Conservation (phyloP, 2,329 filamentous ascomycete genomes). For the Neonectria coccinea region DNA sequence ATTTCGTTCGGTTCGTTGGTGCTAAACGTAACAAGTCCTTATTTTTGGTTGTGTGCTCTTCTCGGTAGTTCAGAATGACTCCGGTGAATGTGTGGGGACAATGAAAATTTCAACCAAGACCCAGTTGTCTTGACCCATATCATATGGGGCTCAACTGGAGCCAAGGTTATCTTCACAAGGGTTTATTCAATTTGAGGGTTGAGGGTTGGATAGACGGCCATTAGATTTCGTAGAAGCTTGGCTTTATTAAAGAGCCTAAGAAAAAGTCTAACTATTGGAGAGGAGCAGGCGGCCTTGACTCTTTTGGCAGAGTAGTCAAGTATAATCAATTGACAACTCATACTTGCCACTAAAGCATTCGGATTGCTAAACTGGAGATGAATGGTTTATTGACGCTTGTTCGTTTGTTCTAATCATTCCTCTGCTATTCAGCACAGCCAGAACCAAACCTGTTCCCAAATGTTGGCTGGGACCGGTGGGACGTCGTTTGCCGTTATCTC, state of each 20-base stretch:
- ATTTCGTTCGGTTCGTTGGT: neutral
- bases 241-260: neutral
- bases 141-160: neutral
- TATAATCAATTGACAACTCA: neutral
- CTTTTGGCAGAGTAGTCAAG: neutral
- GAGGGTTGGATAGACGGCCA: neutral
- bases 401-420: neutral
- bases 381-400: neutral
- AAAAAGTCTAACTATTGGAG: neutral
- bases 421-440: neutral
- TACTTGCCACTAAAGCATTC: neutral
- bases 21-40: neutral
- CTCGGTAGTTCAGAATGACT: neutral
- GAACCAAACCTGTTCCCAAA: neutral
- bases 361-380: neutral
- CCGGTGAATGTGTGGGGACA: neutral
- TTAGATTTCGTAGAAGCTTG: neutral
- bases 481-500: neutral
- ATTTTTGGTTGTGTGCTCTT: neutral
- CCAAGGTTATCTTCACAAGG: neutral
- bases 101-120: neutral
- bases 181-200: neutral
- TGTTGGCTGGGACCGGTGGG: neutral
- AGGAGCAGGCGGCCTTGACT: neutral
- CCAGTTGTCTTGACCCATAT: neutral